phyloP scores from a whole-genome alignment of 805 yeast genomes.

The Yarrowia sp. region DNA sequence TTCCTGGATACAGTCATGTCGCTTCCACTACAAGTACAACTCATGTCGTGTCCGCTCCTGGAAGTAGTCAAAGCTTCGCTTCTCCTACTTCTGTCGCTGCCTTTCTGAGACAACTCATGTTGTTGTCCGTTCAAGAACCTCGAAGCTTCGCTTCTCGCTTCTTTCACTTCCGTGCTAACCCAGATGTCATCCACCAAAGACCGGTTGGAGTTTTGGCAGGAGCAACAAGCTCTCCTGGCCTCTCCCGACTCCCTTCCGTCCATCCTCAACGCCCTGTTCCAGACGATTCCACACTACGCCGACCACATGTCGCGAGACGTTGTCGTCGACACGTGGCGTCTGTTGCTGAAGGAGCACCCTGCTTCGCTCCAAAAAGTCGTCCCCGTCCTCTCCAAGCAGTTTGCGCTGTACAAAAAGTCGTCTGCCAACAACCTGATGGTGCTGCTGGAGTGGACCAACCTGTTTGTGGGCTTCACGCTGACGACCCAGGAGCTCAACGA shows the following conservation, averaged over 20 bases:
- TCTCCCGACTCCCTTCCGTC: slow-evolving; percentile 1
- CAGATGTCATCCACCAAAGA: slow-evolving; percentile 15
- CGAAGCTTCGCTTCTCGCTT: neutral
- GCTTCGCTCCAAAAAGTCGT: neutral
- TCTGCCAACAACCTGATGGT: slow-evolving; percentile 11
- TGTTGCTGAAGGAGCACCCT: neutral
- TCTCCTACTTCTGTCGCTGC: too few relatives aligned
- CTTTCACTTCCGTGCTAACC: neutral
- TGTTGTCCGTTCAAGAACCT: too few relatives aligned
- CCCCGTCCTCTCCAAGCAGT: slow-evolving; percentile 9
- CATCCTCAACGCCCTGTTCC: neutral
- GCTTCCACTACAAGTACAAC: too few relatives aligned
- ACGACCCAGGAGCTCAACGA: neutral
- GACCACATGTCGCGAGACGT: slow-evolving; percentile 24
- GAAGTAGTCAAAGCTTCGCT: too few relatives aligned
- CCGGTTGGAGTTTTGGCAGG: slow-evolving; percentile 19
- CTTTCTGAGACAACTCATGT: too few relatives aligned
- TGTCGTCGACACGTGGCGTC: neutral
- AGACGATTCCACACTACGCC: slow-evolving; percentile 7
- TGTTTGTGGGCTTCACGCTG: neutral
- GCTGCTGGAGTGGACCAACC: slow-evolving; percentile 7
- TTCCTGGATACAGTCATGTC: too few relatives aligned
- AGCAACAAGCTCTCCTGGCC: neutral
- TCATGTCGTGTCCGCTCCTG: too few relatives aligned
- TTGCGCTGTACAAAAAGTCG: neutral